Percentiles rank a stretch among this genome's conserved stretches.
These are phyloP conservation scores for Harrya chromipes DNA, from an alignment of 768 basidiomycete genomes.

Conservation along the genomic window DNA sequence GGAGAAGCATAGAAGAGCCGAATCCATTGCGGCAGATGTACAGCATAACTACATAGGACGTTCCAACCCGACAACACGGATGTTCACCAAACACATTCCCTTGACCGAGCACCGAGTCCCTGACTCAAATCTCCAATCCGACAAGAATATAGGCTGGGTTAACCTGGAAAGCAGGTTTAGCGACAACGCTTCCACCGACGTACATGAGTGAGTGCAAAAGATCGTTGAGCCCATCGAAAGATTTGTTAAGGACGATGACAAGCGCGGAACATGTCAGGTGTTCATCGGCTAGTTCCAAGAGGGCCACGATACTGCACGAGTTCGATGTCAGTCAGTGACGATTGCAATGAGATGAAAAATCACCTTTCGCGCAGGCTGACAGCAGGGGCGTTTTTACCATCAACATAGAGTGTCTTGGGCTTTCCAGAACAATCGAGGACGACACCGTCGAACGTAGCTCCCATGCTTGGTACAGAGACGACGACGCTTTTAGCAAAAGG, in stretches of 20 bases:
- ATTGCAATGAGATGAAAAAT: conserved; percentile 11
- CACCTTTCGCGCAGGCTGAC: conserved; percentile 85
- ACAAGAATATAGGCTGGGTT: conserved; percentile 79
- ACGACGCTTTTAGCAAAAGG: conserved; percentile 74
- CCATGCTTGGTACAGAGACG: conserved; percentile 67
- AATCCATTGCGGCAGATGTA: conserved; percentile 7
- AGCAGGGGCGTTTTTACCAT: conserved; percentile 76
- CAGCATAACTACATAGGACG: conserved; percentile 8
- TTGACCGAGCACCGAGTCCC: conserved; percentile 13
- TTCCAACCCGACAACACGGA: conserved; percentile 26
- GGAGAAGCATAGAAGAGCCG: not conserved
- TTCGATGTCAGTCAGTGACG: conserved; percentile 1
- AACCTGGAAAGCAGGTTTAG: conserved; percentile 73
- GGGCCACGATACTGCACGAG: conserved; percentile 68
- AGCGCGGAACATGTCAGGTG: conserved; percentile 73
- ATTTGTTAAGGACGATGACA: conserved; percentile 75
- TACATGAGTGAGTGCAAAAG: conserved; percentile 90
- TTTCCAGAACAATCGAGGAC: conserved; percentile 71
- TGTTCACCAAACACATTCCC: conserved; percentile 25
- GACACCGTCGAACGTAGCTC: conserved; percentile 70
- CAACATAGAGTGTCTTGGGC: conserved; percentile 78
- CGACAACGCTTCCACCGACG: conserved; percentile 83
- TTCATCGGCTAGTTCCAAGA: conserved; percentile 87
- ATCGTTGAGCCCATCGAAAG: conserved; percentile 65
- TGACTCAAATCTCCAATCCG: conserved; percentile 70